phyloP scores from a whole-genome alignment of 805 yeast species.

The Monosporozyma aquatica region DNA sequence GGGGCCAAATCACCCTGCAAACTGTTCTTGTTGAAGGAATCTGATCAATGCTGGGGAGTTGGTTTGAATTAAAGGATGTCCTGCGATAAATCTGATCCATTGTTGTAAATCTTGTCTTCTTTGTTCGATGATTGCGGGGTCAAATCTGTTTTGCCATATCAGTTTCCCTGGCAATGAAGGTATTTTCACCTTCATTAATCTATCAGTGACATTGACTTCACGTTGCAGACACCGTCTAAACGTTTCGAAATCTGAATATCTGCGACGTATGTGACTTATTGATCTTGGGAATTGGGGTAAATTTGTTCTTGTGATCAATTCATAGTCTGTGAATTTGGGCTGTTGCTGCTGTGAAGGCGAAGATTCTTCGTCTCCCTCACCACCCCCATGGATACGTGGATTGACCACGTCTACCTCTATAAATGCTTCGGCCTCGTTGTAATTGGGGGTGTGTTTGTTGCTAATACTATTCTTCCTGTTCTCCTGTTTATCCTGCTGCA shows the following conservation, averaged over 20 bases:
- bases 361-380: too few relatives aligned
- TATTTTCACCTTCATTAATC: conserved; percentile 51
- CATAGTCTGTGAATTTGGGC: conserved; percentile 85
- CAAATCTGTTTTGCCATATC: conserved; percentile 57
- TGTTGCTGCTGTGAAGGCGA: not conserved
- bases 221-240: conserved; percentile 65
- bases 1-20: conserved; percentile 17
- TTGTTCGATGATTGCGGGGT: conserved; percentile 73
- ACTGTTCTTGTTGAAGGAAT: conserved; percentile 73
- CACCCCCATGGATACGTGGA: conserved; percentile 26
- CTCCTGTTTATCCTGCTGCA: too few relatives aligned
- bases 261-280: conserved; percentile 61
- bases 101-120: conserved; percentile 77
- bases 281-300: conserved; percentile 74
- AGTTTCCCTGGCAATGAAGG: conserved; percentile 92
- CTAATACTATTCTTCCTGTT: conserved; percentile 3
- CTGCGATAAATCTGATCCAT: conserved; percentile 71
- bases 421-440: conserved; percentile 92
- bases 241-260: conserved; percentile 84
- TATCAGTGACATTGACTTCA: conserved; percentile 45
- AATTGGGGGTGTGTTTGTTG: conserved; percentile 39
- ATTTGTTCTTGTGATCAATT: conserved; percentile 80
- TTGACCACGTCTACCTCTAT: conserved; percentile 74
- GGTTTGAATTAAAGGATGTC: conserved; percentile 89
- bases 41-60: conserved; percentile 70